These are phyloP conservation scores for Beauveria rudraprayagi DNA, from an alignment of 2,329 filamentous ascomycete species.

Conservation along the genomic window DNA sequence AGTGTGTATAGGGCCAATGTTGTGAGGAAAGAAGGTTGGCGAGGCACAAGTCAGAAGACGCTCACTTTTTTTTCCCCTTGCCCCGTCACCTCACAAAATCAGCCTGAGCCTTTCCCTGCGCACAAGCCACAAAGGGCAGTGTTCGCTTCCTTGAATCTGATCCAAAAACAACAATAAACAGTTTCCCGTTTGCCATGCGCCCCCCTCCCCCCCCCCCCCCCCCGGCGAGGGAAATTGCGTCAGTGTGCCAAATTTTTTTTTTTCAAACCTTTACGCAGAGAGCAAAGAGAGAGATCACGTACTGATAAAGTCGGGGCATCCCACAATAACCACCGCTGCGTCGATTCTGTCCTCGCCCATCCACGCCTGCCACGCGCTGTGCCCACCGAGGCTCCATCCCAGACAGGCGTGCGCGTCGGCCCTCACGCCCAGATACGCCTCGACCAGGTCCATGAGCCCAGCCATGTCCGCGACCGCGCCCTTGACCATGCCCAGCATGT, in stretches of 20 bases:
- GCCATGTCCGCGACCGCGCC: constrained; percentile 68
- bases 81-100: not conserved
- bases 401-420: constrained; percentile 64
- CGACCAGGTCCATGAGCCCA: constrained; percentile 67
- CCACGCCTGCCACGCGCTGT: constrained; percentile 77
- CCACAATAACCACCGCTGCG: constrained; percentile 74
- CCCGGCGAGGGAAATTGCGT: no score
- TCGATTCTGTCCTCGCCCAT: constrained; percentile 70
- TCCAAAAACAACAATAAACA: constrained; percentile 4
- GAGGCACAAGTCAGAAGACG: not conserved
- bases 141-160: not conserved
- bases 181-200: not conserved
- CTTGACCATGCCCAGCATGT: constrained; percentile 79
- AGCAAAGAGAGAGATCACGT: constrained; percentile 19
- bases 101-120: not conserved
- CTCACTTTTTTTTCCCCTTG: not conserved
- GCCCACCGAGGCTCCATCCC: constrained; percentile 80
- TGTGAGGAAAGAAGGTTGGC: not conserved
- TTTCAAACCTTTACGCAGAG: no score
- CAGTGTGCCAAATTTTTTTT: no score
- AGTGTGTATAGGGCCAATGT: not conserved
- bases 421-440: constrained; percentile 53
- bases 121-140: not conserved
- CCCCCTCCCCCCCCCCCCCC: no score
- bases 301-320: constrained; percentile 81